Base-by-base conservation (phyloP, 2,329 filamentous ascomycete species). In the Neobulgaria alba region DNA sequence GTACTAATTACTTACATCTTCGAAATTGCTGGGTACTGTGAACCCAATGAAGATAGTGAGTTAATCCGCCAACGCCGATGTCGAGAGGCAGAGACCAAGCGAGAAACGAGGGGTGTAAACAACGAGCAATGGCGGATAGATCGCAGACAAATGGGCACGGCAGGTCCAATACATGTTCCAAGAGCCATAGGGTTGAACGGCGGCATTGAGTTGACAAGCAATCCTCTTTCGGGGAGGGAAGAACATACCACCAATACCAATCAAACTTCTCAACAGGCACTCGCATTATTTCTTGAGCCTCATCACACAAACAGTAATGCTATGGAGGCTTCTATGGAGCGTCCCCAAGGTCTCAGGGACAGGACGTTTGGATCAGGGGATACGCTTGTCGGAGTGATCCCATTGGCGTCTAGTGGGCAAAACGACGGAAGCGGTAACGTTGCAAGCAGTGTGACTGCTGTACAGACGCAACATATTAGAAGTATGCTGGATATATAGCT, bases 81-180 rank as follows among this genome's bases (percentile, higher is more conserved):
- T 23, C 72, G 79, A 7, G 77, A 75, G 5, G 63, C 65, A 3
- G 61, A 65, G 17, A 60, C 72, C 14, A 77, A 85, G 55, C 67
- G 65, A 4, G 76, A 81, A 39, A 68, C 85, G 8, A 78, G 79
- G 38, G 61, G 80, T 38, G 64, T 70, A 8, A 64, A 67, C 38
- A 79, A 77, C 56, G 81, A 81, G 0, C 68, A 69, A 4, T 85
- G 81, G 81, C 85, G 81, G 81, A 66, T 14, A 68, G 73, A 31
- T 19, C 54, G 2, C 44, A 57, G 21, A 41, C 44, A 4, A 35
- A 55, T 10, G 49, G 49, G 14, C 31, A 31, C 4, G 49, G 57
- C 21, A 42, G 59, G 18, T 56, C 50, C 38, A 49, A n/a, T 58
- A 4, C 59, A 61, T 20, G 53, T 60, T 10, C 53, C 51, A 15